A percentile compares a stretch with the other conserved stretches of the same genome.
Evolutionary conservation across 2,329 filamentous ascomycete genomes (phyloP).

Genomic region (Stagonosporopsis cucurbitacearum): DNA sequence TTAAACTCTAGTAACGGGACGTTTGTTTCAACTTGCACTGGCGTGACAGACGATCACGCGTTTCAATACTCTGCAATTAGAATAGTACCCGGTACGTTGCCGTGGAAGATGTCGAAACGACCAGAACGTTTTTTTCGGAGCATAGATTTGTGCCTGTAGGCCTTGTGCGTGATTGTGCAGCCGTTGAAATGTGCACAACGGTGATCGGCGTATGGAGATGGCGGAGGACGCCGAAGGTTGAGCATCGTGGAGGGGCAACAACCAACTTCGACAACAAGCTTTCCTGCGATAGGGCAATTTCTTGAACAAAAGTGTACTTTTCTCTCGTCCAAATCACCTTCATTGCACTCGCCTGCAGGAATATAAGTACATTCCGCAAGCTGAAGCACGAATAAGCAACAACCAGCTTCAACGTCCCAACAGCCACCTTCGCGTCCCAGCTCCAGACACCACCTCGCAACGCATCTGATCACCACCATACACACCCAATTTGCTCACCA

Average conservation of each 20-base stretch:
- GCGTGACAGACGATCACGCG: constrained; percentile 10
- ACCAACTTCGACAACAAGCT: not conserved
- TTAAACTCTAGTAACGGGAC: not conserved
- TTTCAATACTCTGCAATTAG: constrained; percentile 13
- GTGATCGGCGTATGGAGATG: constrained; percentile 15
- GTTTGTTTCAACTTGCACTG: constrained; percentile 17
- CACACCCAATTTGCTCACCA: not conserved
- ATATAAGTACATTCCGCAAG: not conserved
- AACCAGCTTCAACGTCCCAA: not conserved
- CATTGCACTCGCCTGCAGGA: not conserved
- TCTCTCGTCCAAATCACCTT: not conserved
- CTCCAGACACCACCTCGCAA: not conserved
- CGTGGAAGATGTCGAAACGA: constrained; percentile 7
- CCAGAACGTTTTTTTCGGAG: not conserved
- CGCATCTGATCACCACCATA: not conserved
- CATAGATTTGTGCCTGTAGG: not conserved
- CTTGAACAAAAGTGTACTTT: not conserved
- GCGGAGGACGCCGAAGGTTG: constrained; percentile 11
- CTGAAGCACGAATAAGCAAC: not conserved
- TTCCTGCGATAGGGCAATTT: not conserved
- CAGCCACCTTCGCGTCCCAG: not conserved
- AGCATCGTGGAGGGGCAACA: constrained; percentile 12
- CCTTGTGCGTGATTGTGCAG: constrained; percentile 9
- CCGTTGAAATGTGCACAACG: constrained; percentile 6
- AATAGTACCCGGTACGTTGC: constrained; percentile 1